phyloP scores from a whole-genome alignment of 2,329 filamentous ascomycete species.

The Ophiosphaerella narmari region DNA sequence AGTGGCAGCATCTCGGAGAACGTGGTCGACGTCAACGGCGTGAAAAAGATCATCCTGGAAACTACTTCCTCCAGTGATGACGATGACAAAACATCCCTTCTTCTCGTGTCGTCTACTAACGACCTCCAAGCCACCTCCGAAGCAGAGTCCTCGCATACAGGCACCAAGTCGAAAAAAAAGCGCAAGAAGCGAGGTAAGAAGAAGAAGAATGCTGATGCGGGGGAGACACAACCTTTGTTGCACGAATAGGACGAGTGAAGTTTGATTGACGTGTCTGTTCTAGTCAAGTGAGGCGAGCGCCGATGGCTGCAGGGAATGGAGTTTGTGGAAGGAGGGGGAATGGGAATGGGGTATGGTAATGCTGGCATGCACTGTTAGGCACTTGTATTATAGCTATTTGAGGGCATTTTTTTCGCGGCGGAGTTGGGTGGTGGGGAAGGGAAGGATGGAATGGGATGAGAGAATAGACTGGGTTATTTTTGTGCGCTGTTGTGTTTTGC shows the following conservation, averaged over 20 bases:
- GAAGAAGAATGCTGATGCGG: constrained; percentile 38
- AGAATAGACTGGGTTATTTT: too few relatives aligned
- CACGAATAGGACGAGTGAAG: too few relatives aligned
- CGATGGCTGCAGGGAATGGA: too few relatives aligned
- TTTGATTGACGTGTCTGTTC: too few relatives aligned
- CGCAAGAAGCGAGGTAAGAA: constrained; percentile 46
- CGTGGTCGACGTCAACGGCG: constrained; percentile 72
- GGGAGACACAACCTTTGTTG: constrained; percentile 41
- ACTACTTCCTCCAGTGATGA: constrained; percentile 62
- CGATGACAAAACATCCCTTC: constrained; percentile 25
- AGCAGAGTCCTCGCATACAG: constrained; percentile 23
- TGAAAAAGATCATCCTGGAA: constrained; percentile 77
- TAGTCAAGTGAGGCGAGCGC: background rate
- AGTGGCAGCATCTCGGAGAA: constrained; percentile 82
- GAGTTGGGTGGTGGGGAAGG: too few relatives aligned
- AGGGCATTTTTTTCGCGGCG: too few relatives aligned
- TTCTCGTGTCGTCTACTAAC: constrained; percentile 20
- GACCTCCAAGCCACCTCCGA: constrained; percentile 25
- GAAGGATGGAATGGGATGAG: too few relatives aligned
- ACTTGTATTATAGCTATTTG: too few relatives aligned
- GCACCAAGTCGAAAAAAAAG: constrained; percentile 40
- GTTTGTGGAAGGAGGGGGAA: too few relatives aligned
- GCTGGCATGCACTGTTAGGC: too few relatives aligned
- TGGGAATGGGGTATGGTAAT: too few relatives aligned
- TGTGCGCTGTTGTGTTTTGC: too few relatives aligned